These are phyloP conservation scores for Planoprotostelium fungivorum DNA, from an alignment of 78 protist species.

Conservation along the genomic window DNA sequence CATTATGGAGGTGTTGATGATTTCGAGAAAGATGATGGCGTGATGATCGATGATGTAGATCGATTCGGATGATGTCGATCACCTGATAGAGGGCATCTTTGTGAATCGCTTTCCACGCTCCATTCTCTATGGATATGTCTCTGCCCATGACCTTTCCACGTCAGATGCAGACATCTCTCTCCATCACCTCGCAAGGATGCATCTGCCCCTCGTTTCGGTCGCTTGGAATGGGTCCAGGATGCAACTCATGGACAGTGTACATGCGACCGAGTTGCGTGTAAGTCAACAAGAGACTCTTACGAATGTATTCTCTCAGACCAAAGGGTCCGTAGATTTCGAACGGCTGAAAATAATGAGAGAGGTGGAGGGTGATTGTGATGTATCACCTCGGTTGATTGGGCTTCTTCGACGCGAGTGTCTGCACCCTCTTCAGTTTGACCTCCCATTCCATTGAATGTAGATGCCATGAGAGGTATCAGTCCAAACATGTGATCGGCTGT, in stretches of 20 bases:
- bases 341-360: neutral
- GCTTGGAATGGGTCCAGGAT: neutral
- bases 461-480: slow-evolving; percentile 27
- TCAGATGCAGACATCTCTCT: neutral
- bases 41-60: too few relatives aligned
- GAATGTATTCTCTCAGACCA: slow-evolving; percentile 17
- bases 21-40: neutral
- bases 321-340: slow-evolving; percentile 34
- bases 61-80: too few relatives aligned
- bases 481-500: slow-evolving; percentile 39
- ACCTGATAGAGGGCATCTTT: neutral
- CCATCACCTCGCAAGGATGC: neutral
- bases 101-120: neutral
- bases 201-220: too few relatives aligned
- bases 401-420: neutral
- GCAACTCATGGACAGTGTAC: neutral
- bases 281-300: neutral
- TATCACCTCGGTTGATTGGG: neutral
- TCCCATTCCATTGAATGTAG: neutral
- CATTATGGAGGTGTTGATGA: neutral
- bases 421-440: neutral
- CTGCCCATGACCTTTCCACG: neutral
- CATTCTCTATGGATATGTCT: neutral
- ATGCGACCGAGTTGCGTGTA: neutral
- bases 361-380: neutral